These are phyloP conservation scores for Cordyceps militaris DNA, from an alignment of 2,329 filamentous ascomycete species.

Conservation along the genomic window DNA sequence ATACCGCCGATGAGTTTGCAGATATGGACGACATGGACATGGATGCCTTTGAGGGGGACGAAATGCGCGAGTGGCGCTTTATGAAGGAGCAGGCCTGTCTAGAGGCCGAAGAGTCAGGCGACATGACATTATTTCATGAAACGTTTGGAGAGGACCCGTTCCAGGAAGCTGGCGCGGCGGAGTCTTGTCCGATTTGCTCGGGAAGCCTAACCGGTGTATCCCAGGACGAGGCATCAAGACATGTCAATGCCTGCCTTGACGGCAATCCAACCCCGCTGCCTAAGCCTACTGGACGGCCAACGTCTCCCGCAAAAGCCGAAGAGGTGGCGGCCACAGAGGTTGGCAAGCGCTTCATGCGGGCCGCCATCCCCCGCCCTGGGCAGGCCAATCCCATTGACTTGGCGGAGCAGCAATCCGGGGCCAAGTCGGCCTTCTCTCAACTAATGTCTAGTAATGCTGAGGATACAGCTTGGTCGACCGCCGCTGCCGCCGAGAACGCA, in stretches of 20 bases:
- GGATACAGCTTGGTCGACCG: constrained; percentile 80
- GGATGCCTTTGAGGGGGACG: constrained; percentile 51
- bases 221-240: constrained; percentile 63
- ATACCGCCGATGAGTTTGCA: constrained; percentile 23
- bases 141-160: constrained; percentile 27
- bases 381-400: constrained; percentile 72
- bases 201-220: constrained; percentile 52
- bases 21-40: constrained; percentile 52
- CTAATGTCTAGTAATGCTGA: constrained; percentile 91
- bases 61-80: constrained; percentile 58
- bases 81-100: constrained; percentile 69
- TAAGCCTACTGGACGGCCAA: constrained; percentile 16
- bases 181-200: constrained; percentile 71
- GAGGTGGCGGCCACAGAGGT: constrained; percentile 32
- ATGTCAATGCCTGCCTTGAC: constrained; percentile 92
- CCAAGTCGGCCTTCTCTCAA: constrained; percentile 75
- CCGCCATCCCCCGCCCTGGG: constrained; percentile 66
- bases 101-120: constrained; percentile 50
- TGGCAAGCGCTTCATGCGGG: constrained; percentile 57
- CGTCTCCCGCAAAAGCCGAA: constrained; percentile 14
- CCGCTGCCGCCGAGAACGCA: constrained; percentile 70
- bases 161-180: constrained; percentile 25
- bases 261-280: constrained; percentile 61
- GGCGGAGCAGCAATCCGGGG: constrained; percentile 28
- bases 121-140: constrained; percentile 25